A percentile compares a stretch with the other conserved stretches of the same genome.
These are phyloP conservation scores for Penstemon barbatus DNA, from an alignment of 257 asterid genomes.

Conservation along the genomic window DNA sequence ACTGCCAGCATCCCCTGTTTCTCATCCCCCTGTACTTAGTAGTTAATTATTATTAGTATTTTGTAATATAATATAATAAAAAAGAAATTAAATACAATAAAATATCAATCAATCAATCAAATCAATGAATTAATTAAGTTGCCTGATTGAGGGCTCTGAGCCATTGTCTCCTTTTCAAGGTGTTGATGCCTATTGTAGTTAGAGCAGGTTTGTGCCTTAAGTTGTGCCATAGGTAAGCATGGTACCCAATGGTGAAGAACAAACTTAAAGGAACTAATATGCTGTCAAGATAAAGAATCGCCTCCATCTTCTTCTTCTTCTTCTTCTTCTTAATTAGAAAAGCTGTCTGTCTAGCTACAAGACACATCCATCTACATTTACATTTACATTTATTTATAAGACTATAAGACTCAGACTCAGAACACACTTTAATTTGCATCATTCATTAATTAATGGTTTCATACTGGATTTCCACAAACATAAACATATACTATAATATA, in stretches of 20 bases:
- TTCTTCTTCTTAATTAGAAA: no score
- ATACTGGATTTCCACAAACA: conserved; percentile 25
- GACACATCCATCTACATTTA: not conserved
- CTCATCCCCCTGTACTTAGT: conserved; percentile 75
- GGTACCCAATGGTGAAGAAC: conserved; percentile 73
- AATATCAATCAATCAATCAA: no score
- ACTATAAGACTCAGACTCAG: no score
- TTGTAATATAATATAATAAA: no score
- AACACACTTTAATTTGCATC: not conserved
- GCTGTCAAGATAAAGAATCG: conserved; percentile 48
- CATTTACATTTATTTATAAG: not conserved
- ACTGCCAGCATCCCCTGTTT: conserved; percentile 75
- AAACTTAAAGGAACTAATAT: conserved; percentile 67
- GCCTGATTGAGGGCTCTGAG: conserved; percentile 61
- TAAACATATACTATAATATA: not conserved
- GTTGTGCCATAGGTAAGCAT: conserved; percentile 69
- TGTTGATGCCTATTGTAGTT: conserved; percentile 66
- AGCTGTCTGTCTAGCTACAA: no score
- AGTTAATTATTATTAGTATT: no score
- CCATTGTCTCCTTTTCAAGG: conserved; percentile 56
- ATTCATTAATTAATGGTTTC: not conserved
- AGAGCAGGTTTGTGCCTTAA: conserved; percentile 46
- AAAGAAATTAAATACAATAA: no score
- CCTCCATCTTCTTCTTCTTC: conserved; percentile 22
- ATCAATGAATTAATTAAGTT: not conserved